phyloP scores from a whole-genome alignment of 257 asterid genomes.

The Gentiana macrophylla region DNA sequence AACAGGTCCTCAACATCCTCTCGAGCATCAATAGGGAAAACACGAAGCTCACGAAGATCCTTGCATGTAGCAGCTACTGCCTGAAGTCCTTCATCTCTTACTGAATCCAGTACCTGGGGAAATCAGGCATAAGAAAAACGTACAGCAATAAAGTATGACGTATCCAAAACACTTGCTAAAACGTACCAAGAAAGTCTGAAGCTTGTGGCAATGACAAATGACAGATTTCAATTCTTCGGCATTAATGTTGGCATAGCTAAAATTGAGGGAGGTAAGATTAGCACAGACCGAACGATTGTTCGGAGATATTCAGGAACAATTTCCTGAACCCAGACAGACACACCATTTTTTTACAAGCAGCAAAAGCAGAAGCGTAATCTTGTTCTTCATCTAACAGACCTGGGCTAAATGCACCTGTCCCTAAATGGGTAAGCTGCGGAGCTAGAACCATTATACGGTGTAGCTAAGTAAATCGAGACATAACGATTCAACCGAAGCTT shows the following conservation, averaged over 20 bases:
- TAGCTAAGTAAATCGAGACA: conserved; percentile 29
- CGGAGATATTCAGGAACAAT: conserved; percentile 25
- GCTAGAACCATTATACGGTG: conserved; percentile 36
- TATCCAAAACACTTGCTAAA: not conserved
- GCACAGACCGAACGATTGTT: conserved; percentile 38
- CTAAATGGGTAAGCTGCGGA: conserved; percentile 45
- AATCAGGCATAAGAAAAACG: not conserved
- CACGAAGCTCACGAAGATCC: conserved; percentile 47
- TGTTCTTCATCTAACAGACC: conserved; percentile 28
- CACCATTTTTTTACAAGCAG: conserved; percentile 38
- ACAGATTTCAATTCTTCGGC: conserved; percentile 39
- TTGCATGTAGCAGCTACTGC: conserved; percentile 44
- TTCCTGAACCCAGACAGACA: conserved; percentile 42
- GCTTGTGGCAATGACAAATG: conserved; percentile 31
- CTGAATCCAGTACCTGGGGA: not conserved
- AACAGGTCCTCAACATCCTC: conserved; percentile 42
- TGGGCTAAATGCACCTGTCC: conserved; percentile 35
- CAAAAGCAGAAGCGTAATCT: conserved; percentile 33
- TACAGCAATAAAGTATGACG: not conserved
- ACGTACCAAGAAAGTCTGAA: conserved; percentile 46
- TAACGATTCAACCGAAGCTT: conserved; percentile 30
- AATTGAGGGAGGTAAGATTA: conserved; percentile 38
- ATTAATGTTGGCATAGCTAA: conserved; percentile 32
- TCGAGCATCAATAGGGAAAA: conserved; percentile 32
- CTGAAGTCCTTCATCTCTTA: conserved; percentile 24